These are phyloP conservation scores for Biscogniauxia marginata DNA, from an alignment of 2,329 filamentous ascomycete genomes.

Conservation along the genomic window DNA sequence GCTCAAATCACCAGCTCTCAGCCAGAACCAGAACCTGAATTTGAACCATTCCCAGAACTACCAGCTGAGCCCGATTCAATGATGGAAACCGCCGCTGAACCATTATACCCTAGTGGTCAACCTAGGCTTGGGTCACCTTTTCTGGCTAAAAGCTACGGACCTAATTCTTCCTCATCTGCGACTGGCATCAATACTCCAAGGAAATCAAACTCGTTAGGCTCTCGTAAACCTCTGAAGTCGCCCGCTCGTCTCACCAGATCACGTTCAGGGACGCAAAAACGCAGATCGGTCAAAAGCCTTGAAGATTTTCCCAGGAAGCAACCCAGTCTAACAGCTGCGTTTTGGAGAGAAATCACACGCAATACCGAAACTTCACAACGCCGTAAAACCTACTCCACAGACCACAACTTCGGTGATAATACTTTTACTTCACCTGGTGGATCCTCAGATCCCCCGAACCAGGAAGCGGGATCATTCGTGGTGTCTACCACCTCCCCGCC, in stretches of 20 bases:
- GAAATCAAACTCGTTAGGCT: conserved; percentile 50
- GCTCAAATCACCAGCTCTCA: conserved; percentile 55
- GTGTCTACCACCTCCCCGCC: conserved; percentile 18
- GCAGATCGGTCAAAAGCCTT: conserved; percentile 48
- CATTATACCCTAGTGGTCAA: conserved; percentile 23
- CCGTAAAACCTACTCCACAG: not conserved
- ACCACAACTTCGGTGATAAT: not conserved
- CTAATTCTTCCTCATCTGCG: conserved; percentile 53
- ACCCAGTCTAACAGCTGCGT: conserved; percentile 53
- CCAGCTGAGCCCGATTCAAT: conserved; percentile 5
- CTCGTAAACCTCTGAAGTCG: conserved; percentile 51
- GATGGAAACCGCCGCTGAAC: conserved; percentile 3
- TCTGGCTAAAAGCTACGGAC: conserved; percentile 58
- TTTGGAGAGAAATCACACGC: conserved; percentile 40
- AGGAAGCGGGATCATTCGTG: conserved; percentile 13
- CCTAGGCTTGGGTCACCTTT: conserved; percentile 55
- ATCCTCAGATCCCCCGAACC: not conserved
- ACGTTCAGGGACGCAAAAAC: conserved; percentile 55
- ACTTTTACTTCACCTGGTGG: conserved; percentile 5
- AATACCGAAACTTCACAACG: conserved; percentile 7
- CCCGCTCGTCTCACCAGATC: conserved; percentile 51
- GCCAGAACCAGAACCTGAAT: conserved; percentile 13
- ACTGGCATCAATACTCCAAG: conserved; percentile 39
- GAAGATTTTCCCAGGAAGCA: conserved; percentile 50
- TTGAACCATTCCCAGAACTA: conserved; percentile 24